Percentiles rank a stretch among this genome's conserved stretches.
Conservation (phyloP, 148 eudicot genomes). For the Amaranthus palmeri region DNA sequence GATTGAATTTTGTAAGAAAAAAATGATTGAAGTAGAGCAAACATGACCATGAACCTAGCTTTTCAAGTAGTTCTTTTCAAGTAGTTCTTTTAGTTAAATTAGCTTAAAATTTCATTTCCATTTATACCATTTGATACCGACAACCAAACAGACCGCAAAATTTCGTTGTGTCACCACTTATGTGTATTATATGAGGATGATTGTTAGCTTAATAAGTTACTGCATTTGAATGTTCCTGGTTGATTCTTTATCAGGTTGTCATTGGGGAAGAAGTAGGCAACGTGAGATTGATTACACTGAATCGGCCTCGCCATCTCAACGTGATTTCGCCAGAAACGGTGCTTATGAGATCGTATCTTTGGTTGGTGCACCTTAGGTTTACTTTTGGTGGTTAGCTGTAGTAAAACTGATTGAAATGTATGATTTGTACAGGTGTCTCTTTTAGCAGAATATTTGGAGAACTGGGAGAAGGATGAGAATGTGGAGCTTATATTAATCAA, state of each 20-base stretch:
- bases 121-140: too few species aligned
- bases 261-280: conserved; percentile 59
- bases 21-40: too few species aligned
- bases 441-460: conserved; percentile 73
- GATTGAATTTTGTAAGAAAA: too few species aligned
- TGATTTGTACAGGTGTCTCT: conserved; percentile 51
- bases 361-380: not conserved
- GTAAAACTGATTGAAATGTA: conserved; percentile 10
- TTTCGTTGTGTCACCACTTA: too few species aligned
- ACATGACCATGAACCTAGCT: too few species aligned
- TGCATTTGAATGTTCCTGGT: not conserved
- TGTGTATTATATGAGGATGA: not conserved
- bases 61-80: too few species aligned
- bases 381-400: not conserved
- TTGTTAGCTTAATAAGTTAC: not conserved
- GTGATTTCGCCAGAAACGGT: conserved; percentile 84
- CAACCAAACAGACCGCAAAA: too few species aligned
- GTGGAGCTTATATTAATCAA: conserved; percentile 79
- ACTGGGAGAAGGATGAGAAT: conserved; percentile 80
- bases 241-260: conserved; percentile 51
- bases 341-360: conserved; percentile 13
- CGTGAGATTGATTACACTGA: conserved; percentile 76
- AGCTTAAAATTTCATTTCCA: too few species aligned
- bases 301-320: conserved; percentile 83
- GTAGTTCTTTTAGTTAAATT: too few species aligned